A percentile compares a stretch with the other conserved stretches of the same genome.
Evolutionary conservation across 2,329 filamentous ascomycete genomes (phyloP).

Genomic region (Trichothecium roseum): DNA sequence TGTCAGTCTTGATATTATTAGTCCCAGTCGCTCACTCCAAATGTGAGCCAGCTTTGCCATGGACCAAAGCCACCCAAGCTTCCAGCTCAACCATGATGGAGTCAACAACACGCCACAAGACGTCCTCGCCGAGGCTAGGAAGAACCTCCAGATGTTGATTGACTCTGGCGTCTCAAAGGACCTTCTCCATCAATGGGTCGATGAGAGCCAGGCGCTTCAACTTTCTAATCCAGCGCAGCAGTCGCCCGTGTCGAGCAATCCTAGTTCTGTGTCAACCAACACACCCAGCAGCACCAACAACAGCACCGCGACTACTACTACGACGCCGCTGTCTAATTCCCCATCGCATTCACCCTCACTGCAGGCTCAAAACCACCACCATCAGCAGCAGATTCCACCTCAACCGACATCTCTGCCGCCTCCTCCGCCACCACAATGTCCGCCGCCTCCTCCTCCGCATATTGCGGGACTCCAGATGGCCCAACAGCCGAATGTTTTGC

Average conservation of each 20-base stretch:
- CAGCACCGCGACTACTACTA: conserved; percentile 3
- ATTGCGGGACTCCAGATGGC: conserved; percentile 4
- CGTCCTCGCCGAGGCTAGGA: conserved; percentile 32
- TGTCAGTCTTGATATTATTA: conserved; percentile 1
- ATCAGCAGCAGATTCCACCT: conserved; percentile 4
- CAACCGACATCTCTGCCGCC: conserved; percentile 10
- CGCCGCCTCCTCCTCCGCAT: conserved; percentile 19
- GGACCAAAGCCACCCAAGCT: conserved; percentile 16
- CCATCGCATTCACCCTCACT: conserved; percentile 10
- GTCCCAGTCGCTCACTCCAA: conserved; percentile 5
- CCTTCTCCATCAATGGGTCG: conserved; percentile 29
- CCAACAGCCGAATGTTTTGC: conserved; percentile 1
- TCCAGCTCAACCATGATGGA: conserved; percentile 7
- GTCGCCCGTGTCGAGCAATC: conserved; percentile 1
- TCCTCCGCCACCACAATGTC: conserved; percentile 20
- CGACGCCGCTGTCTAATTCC: conserved; percentile 3
- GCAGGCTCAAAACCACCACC: conserved; percentile 7
- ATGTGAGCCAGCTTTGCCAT: conserved; percentile 17
- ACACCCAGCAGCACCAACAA: conserved; percentile 11
- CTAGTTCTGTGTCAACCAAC: conserved; percentile 5
- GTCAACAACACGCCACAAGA: conserved; percentile 24
- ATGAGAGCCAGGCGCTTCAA: conserved; percentile 23
- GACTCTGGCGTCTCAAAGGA: conserved; percentile 34
- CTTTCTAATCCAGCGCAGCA: conserved; percentile 12
- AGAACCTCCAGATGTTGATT: conserved; percentile 34